Conservation (phyloP, 257 asterid species). For the Agastache rugosa region DNA sequence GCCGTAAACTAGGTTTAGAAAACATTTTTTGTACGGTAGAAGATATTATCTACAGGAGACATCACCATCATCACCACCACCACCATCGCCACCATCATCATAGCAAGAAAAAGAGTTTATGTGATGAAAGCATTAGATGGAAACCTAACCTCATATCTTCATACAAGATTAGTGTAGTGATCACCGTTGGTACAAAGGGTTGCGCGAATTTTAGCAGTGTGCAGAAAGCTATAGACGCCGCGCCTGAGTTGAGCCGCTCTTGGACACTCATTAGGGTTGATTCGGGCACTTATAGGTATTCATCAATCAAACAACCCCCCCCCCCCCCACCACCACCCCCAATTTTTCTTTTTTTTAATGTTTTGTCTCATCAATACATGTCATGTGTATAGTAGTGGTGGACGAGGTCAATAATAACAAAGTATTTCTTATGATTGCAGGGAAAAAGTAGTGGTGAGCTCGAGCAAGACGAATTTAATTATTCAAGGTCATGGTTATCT, state of each 20-base stretch:
- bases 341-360: not conserved
- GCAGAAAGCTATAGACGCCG: conserved; percentile 76
- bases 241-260: conserved; percentile 56
- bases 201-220: conserved; percentile 78
- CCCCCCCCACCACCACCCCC: not conserved
- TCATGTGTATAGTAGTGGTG: not conserved
- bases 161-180: conserved; percentile 53
- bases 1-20: conserved; percentile 42
- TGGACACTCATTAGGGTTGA: conserved; percentile 62
- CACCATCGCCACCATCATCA: conserved; percentile 38
- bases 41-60: conserved; percentile 23
- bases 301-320: not conserved
- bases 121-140: conserved; percentile 49
- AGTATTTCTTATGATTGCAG: conserved; percentile 32
- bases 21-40: conserved; percentile 34
- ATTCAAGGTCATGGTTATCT: conserved; percentile 76
- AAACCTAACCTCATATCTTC: conserved; percentile 51
- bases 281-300: conserved; percentile 76
- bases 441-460: conserved; percentile 68
- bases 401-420: no score
- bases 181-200: conserved; percentile 67
- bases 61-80: conserved; percentile 38
- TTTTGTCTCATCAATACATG: not conserved
- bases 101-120: conserved; percentile 26
- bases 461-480: conserved; percentile 70